Percentiles rank a stretch among this genome's conserved stretches.
Conservation (phyloP, 1,284 basidiomycete genomes). For the Neotropicomus parvogracilis region DNA sequence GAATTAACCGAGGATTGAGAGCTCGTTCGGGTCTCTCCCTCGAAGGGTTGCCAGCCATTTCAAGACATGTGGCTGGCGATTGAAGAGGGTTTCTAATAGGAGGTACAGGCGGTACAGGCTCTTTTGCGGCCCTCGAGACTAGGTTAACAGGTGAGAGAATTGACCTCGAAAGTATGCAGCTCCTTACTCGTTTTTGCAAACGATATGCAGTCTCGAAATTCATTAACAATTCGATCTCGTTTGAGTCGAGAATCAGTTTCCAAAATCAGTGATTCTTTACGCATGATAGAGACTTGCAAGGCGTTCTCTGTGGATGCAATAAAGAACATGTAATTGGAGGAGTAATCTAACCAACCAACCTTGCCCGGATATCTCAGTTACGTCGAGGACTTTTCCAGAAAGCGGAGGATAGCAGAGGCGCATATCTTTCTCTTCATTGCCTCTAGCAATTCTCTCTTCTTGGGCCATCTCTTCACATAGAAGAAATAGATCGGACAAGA, state of each 20-base stretch:
- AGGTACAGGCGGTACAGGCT: conserved; percentile 60
- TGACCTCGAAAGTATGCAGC: background rate
- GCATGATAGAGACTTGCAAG: conserved; percentile 80
- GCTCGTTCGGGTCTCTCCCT: conserved; percentile 27
- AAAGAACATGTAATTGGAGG: conserved; percentile 10
- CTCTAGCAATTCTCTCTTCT: conserved; percentile 52
- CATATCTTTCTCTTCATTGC: conserved; percentile 73
- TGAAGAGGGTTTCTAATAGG: conserved; percentile 28
- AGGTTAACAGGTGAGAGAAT: conserved; percentile 6
- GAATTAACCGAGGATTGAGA: conserved; percentile 17
- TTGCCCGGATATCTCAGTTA: conserved; percentile 59
- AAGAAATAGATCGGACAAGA: conserved; percentile 91
- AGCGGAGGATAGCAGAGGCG: conserved; percentile 94
- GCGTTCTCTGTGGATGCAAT: conserved; percentile 51
- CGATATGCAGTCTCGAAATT: conserved; percentile 81
- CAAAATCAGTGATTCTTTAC: conserved; percentile 80
- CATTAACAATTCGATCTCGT: conserved; percentile 67
- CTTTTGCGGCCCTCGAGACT: conserved; percentile 60
- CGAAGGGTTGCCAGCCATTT: background rate
- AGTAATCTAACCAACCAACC: conserved; percentile 40
- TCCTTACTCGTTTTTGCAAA: conserved; percentile 73
- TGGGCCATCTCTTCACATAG: conserved; percentile 79
- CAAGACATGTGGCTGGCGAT: background rate
- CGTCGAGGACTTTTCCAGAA: conserved; percentile 87
- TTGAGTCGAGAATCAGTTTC: conserved; percentile 59